phyloP scores from a whole-genome alignment of 495 filamentous ascomycete species.

The Venustampulla echinocandica region DNA sequence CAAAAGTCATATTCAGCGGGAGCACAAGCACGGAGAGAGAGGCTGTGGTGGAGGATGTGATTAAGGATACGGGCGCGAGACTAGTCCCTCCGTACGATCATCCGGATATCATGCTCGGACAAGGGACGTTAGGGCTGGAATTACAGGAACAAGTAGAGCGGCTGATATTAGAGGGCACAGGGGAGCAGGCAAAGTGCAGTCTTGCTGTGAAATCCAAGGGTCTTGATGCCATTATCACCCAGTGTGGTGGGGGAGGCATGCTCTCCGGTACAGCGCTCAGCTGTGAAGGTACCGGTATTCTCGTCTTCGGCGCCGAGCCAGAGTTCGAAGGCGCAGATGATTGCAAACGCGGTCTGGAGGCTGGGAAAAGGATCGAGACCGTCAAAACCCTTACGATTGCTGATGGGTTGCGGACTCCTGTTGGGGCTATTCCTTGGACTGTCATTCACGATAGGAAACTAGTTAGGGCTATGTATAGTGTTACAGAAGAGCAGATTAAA shows the following conservation, averaged over 20 bases:
- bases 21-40: constrained; percentile 74
- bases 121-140: constrained; percentile 85
- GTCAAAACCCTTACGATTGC: constrained; percentile 79
- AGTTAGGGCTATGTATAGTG: constrained; percentile 65
- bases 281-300: constrained; percentile 53
- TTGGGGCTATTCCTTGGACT: constrained; percentile 70
- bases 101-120: constrained; percentile 80
- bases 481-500: constrained; percentile 77
- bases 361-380: constrained; percentile 48
- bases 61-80: constrained; percentile 59
- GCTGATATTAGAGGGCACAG: constrained; percentile 27
- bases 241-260: constrained; percentile 83
- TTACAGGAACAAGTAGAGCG: constrained; percentile 59
- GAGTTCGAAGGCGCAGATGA: constrained; percentile 81
- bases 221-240: constrained; percentile 76
- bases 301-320: constrained; percentile 88
- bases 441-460: constrained; percentile 68
- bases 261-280: constrained; percentile 74
- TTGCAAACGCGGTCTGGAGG: constrained; percentile 55
- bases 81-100: constrained; percentile 89
- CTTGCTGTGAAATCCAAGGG: constrained; percentile 16
- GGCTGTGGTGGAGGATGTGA: constrained; percentile 58
- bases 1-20: constrained; percentile 74
- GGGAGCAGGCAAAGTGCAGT: constrained; percentile 7
- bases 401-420: constrained; percentile 79